A percentile compares a stretch with the other conserved stretches of the same genome.
These are phyloP conservation scores for Cladorrhinum sp. DNA, from an alignment of 2,329 filamentous ascomycete genomes.

Conservation along the genomic window DNA sequence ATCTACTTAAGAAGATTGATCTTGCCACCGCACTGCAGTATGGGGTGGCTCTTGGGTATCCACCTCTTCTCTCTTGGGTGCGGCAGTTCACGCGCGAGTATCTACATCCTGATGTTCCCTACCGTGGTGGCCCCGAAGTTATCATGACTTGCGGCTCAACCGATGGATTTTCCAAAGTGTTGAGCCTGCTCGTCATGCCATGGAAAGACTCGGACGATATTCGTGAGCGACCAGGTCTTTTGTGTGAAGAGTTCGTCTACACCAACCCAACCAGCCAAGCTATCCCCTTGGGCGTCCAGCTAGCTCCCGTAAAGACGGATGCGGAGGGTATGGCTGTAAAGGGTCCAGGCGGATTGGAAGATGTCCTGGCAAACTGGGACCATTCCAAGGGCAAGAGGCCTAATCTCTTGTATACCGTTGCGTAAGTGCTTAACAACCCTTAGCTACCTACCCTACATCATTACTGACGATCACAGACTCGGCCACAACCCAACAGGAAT, in stretches of 20 bases:
- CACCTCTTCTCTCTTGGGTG: conserved; percentile 72
- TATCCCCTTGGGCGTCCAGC: conserved; percentile 66
- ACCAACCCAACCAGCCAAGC: conserved; percentile 70
- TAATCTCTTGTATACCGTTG: conserved; percentile 85
- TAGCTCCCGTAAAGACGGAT: conserved; percentile 73
- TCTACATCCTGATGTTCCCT: conserved; percentile 79
- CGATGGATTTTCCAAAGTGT: conserved; percentile 76
- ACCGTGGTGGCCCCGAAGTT: conserved; percentile 71
- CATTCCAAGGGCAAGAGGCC: conserved; percentile 68
- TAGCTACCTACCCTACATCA: neutral
- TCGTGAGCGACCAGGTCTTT: conserved; percentile 67
- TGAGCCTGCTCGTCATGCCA: conserved; percentile 72
- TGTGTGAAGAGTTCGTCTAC: conserved; percentile 80
- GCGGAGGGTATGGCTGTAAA: conserved; percentile 72
- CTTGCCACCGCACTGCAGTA: conserved; percentile 82
- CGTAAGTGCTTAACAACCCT: conserved; percentile 51
- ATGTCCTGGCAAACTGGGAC: conserved; percentile 84
- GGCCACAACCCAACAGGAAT: conserved; percentile 30
- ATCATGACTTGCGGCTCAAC: conserved; percentile 79
- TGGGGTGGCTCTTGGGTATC: conserved; percentile 77
- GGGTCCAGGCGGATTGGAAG: conserved; percentile 70
- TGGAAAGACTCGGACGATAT: conserved; percentile 70
- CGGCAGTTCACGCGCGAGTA: conserved; percentile 73
- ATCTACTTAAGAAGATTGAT: conserved; percentile 71
- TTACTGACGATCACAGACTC: conserved; percentile 15